Conservation (phyloP, 306 rosid genomes). For the Benincasa hispida region DNA sequence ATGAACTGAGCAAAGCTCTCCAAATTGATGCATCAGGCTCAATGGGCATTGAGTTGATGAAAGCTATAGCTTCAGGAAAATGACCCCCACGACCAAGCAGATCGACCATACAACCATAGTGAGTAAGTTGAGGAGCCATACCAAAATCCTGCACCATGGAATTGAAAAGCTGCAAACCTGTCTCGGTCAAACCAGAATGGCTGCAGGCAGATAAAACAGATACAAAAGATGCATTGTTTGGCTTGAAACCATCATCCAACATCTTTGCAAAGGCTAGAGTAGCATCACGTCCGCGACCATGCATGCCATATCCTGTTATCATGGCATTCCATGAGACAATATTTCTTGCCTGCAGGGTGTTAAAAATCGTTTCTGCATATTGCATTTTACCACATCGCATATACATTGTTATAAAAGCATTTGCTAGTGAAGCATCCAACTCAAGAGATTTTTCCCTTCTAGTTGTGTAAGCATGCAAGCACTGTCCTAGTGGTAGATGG, state of each 20-base stretch:
- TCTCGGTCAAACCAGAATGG: constrained; percentile 28
- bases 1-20: constrained; percentile 42
- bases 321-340: constrained; percentile 33
- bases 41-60: constrained; percentile 23
- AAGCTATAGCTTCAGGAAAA: constrained; percentile 24
- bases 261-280: constrained; percentile 17
- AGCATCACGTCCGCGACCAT: constrained; percentile 32
- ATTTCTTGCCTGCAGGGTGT: constrained; percentile 15
- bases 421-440: constrained; percentile 21
- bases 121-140: constrained; percentile 28
- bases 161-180: constrained; percentile 27
- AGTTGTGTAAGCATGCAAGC: constrained; percentile 29
- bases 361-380: constrained; percentile 28
- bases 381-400: constrained; percentile 31
- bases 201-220: constrained; percentile 42
- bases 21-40: constrained; percentile 32
- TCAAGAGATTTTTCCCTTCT: constrained; percentile 9
- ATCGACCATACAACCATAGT: constrained; percentile 37
- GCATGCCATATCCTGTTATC: constrained; percentile 30
- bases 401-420: constrained; percentile 29
- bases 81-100: constrained; percentile 39
- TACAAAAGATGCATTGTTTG: constrained; percentile 21
- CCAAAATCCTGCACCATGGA: constrained; percentile 25
- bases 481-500: constrained; percentile 23
- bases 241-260: constrained; percentile 25